Base-by-base conservation (phyloP, 495 filamentous ascomycete species). In the Talaromyces ruber region DNA sequence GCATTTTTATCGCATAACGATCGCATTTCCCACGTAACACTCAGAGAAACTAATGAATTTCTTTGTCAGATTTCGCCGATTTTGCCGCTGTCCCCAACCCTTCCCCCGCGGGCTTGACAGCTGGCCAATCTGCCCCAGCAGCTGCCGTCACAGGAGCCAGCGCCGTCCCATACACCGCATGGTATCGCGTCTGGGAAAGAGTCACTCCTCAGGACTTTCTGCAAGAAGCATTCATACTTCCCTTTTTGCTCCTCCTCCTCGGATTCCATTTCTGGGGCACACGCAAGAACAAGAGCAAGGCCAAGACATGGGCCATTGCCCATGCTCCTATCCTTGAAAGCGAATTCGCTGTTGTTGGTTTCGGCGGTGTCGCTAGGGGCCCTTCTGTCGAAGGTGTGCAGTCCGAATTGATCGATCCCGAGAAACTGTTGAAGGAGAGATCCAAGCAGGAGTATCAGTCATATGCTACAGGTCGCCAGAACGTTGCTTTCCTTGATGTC, bases 131-230 rank as follows among this genome's bases (percentile, higher is more conserved):
- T 60, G 70, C 74, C 53, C 79, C 76, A 54, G 74, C 78, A 29
- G 71, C 77, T 58, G 76, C 79, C 64, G 76, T 79, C 34, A 74
- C 82, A 58, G 81, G 79, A 58, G 67, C 72, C 34, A 72, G 71
- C 39, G 54, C 67, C 43, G 77, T 76, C 26, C 85, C 90, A 12
- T 96, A 89, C 72, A 96, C 94, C 50, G 91, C 90, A 78, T 98
- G 94, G 94, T 98, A 98, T 77, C 90, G 91, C 37, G 79, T 98
- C 29, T 94, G 93, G 83, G 93, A 98, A 82, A 90, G 94, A 65
- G 82, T 89, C 65, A 84, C 82, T 11, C 78, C 87, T 55, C 76
- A 74, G 64, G 94, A 98, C 68, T 98, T 98, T 81, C 83, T 86
- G 73, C 81, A 87, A 69, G 94, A 98, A 78, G 86, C 90, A 51